Conservation (phyloP, 108 stramenopile genomes). For the Pseudonitzschia pungens region DNA sequence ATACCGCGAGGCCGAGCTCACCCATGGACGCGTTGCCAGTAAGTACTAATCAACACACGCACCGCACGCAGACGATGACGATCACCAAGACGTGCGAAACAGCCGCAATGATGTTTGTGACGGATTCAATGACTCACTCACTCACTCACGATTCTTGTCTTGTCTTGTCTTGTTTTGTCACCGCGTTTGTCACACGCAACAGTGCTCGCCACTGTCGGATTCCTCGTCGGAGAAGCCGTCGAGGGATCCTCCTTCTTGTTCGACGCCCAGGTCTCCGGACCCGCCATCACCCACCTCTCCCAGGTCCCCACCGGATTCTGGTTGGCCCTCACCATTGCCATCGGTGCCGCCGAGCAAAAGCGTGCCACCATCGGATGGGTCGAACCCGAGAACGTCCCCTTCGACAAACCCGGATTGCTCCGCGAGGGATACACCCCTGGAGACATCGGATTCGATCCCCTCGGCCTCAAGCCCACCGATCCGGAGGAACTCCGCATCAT, state of each 20-base stretch:
- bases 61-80: constrained; percentile 38
- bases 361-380: constrained; percentile 75
- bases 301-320: constrained; percentile 60
- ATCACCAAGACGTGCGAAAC: too few species aligned
- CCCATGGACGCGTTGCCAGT: constrained; percentile 74
- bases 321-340: constrained; percentile 54
- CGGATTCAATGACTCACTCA: too few species aligned
- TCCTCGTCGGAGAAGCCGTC: constrained; percentile 77
- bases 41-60: neutral
- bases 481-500: constrained; percentile 53
- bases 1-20: constrained; percentile 87
- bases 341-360: constrained; percentile 57
- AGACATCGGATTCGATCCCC: constrained; percentile 79
- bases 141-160: too few species aligned
- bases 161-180: neutral
- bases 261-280: constrained; percentile 75
- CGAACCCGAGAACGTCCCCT: constrained; percentile 51
- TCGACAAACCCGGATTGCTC: constrained; percentile 56
- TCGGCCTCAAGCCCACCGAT: constrained; percentile 62
- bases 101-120: too few species aligned
- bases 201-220: constrained; percentile 59
- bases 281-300: constrained; percentile 87
- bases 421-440: constrained; percentile 69
- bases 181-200: too few species aligned
- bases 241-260: constrained; percentile 79